Evolutionary conservation across 257 asterid genomes (phyloP).

Genomic region (Plantago elongata): DNA sequence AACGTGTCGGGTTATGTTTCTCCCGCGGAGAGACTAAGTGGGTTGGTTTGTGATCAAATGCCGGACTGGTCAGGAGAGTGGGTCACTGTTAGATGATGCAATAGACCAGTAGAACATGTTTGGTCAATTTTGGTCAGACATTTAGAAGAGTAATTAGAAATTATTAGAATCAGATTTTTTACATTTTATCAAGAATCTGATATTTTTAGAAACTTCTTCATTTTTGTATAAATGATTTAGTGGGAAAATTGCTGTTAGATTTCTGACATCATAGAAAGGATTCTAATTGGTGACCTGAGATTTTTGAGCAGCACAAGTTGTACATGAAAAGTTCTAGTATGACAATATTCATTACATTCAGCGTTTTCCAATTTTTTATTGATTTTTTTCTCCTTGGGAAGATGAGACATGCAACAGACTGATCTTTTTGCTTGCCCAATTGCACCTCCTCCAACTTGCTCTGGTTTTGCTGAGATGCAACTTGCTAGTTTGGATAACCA

Average conservation of each 20-base stretch:
- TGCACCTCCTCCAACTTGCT: conserved; percentile 13
- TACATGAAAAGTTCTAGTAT: conserved; percentile 20
- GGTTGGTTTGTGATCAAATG: conserved; percentile 21
- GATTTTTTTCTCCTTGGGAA: conserved; percentile 22
- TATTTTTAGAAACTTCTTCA: background rate
- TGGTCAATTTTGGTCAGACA: conserved; percentile 15
- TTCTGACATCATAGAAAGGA: conserved; percentile 18
- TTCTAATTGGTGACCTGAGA: conserved; percentile 16
- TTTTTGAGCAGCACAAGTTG: conserved; percentile 11
- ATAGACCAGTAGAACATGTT: background rate
- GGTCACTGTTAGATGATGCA: conserved; percentile 56
- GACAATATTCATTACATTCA: conserved; percentile 15
- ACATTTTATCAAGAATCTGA: conserved; percentile 7
- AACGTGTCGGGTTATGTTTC: conserved; percentile 9
- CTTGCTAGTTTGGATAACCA: conserved; percentile 6
- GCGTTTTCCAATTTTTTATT: background rate
- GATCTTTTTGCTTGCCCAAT: conserved; percentile 22
- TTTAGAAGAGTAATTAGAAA: background rate
- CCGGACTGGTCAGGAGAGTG: conserved; percentile 57
- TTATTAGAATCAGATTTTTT: conserved; percentile 11
- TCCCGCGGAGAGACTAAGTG: conserved; percentile 42
- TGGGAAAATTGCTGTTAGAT: conserved; percentile 9
- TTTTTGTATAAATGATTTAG: background rate
- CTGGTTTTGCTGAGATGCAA: conserved; percentile 24
- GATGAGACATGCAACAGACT: conserved; percentile 22